A percentile compares a stretch with the other conserved stretches of the same genome.
Conservation (phyloP, 495 filamentous ascomycete species). For the Melanomma pulvis-pyrius region DNA sequence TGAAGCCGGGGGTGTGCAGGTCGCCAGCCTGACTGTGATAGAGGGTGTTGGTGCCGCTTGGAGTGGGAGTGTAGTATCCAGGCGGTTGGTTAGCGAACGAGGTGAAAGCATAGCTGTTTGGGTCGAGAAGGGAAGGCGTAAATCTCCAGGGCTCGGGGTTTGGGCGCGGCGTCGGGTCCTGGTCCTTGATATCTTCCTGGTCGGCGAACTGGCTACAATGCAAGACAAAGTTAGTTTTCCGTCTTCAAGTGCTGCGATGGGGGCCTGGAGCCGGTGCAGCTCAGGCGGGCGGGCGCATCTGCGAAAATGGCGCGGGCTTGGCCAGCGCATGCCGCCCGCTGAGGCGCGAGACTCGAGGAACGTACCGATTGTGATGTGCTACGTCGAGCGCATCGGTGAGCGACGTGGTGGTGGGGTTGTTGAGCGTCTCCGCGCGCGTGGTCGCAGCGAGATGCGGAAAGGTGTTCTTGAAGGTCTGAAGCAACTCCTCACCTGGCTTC, state of each 20-base stretch:
- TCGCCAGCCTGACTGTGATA: constrained; percentile 87
- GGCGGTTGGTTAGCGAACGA: constrained; percentile 76
- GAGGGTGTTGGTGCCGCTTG: constrained; percentile 76
- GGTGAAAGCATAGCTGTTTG: constrained; percentile 77
- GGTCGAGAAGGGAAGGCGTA: constrained; percentile 84
- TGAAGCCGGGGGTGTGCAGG: constrained; percentile 79
- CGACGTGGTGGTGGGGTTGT: constrained; percentile 30
- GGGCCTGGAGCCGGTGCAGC: background rate
- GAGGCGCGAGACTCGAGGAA: constrained; percentile 8
- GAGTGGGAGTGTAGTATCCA: constrained; percentile 87
- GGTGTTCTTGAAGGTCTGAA: constrained; percentile 77
- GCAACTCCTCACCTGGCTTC: constrained; percentile 83
- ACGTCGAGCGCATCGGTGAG: constrained; percentile 47
- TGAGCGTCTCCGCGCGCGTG: constrained; percentile 38
- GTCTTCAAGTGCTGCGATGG: background rate
- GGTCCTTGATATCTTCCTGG: constrained; percentile 67
- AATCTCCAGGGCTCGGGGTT: constrained; percentile 79
- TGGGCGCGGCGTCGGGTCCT: constrained; percentile 76
- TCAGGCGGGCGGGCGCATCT: background rate
- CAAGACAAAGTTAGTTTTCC: background rate
- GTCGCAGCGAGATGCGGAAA: constrained; percentile 67
- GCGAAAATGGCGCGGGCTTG: constrained; percentile 10
- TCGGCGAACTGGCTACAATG: constrained; percentile 51
- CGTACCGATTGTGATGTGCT: constrained; percentile 43
- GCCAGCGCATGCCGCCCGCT: constrained; percentile 18